Conservation (phyloP, 1,139 yeast genomes). For the Ashbya aceris region DNA sequence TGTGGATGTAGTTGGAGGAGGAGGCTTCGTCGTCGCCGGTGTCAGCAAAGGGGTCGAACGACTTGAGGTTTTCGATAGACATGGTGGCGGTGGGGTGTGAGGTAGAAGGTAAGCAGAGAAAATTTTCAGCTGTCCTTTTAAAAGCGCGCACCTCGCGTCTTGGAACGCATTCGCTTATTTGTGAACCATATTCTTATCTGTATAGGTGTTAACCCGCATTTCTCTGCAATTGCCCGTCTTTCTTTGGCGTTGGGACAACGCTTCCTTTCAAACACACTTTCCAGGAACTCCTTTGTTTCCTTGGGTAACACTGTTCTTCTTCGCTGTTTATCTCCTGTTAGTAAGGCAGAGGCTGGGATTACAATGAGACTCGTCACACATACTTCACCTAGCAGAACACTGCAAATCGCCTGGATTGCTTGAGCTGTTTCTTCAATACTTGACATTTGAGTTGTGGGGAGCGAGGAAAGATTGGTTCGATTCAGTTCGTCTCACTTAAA, state of each 20-base stretch:
- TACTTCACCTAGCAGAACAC: constrained; percentile 5
- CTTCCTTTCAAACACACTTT: constrained; percentile 11
- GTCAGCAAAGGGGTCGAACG: constrained; percentile 99
- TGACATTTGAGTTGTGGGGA: not conserved
- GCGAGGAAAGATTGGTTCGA: not conserved
- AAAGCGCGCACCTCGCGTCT: constrained; percentile 24
- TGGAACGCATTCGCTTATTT: constrained; percentile 5
- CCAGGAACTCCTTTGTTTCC: constrained; percentile 12
- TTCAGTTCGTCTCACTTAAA: constrained; percentile 1
- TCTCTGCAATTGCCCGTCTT: constrained; percentile 12
- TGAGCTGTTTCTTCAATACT: constrained; percentile 2
- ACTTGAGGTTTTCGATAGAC: constrained; percentile 94
- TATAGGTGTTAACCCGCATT: constrained; percentile 12
- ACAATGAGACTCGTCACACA: constrained; percentile 4
- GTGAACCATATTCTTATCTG: constrained; percentile 14
- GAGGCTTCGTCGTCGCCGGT: constrained; percentile 99
- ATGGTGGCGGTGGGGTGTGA: constrained; percentile 11
- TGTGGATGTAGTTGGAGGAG: constrained; percentile 91
- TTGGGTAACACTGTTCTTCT: constrained; percentile 9
- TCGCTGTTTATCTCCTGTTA: constrained; percentile 4
- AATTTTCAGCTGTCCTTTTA: constrained; percentile 6
- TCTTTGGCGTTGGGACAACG: constrained; percentile 12
- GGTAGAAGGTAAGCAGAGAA: constrained; percentile 1
- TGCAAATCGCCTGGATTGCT: constrained; percentile 1
- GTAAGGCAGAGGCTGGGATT: constrained; percentile 2